A percentile compares a stretch with the other conserved stretches of the same genome.
phyloP scores from a whole-genome alignment of 2,329 filamentous ascomycete genomes.

The Diaporthe sp. region DNA sequence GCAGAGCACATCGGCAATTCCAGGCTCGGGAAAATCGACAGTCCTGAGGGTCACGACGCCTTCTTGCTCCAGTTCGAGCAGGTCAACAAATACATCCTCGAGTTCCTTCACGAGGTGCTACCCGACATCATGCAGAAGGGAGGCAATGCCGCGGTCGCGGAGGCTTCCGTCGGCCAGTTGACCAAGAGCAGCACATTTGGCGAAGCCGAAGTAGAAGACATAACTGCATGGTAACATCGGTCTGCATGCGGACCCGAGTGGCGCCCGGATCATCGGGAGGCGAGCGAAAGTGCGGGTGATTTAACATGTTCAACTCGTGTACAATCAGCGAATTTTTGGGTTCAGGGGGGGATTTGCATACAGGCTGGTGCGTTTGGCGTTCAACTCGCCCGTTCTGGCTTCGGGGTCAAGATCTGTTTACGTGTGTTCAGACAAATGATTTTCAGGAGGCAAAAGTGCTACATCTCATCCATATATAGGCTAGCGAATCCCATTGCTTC shows the following conservation, averaged over 20 bases:
- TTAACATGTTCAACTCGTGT: constrained; percentile 43
- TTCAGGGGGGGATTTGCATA: constrained; percentile 13
- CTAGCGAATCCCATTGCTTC: background rate
- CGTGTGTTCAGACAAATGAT: background rate
- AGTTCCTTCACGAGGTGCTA: constrained; percentile 85
- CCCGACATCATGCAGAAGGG: constrained; percentile 88
- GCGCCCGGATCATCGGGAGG: background rate
- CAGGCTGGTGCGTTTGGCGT: constrained; percentile 35
- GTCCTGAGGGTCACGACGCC: constrained; percentile 94
- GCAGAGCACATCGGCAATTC: constrained; percentile 85
- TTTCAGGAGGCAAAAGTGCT: background rate
- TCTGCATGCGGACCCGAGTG: background rate
- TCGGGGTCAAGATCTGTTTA: constrained; percentile 12
- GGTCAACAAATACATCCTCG: constrained; percentile 89
- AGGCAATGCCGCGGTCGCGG: constrained; percentile 60
- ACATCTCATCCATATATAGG: background rate
- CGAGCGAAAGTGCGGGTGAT: constrained; percentile 24
- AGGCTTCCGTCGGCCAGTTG: constrained; percentile 70
- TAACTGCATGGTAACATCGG: constrained; percentile 84
- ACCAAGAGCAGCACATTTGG: constrained; percentile 94
- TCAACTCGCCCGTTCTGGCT: constrained; percentile 38
- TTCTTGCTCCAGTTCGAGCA: constrained; percentile 98
- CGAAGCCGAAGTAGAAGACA: constrained; percentile 95
- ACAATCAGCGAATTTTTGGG: constrained; percentile 33
- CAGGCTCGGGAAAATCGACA: constrained; percentile 88